A percentile compares a stretch with the other conserved stretches of the same genome.
Conservation (phyloP, 495 filamentous ascomycete genomes). For the Penicillium roqueforti region DNA sequence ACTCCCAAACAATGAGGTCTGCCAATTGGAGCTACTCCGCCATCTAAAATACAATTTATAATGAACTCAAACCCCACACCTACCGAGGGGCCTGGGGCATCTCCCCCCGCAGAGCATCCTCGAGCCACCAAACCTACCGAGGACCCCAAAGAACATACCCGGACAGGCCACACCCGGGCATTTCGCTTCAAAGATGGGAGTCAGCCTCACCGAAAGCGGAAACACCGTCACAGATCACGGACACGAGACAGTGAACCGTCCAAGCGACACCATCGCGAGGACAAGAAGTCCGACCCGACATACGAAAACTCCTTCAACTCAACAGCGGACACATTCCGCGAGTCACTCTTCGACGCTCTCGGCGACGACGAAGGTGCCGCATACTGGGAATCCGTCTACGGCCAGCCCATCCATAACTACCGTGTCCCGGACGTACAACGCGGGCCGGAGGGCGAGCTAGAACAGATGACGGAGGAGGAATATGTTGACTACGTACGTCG, state of each 20-base stretch:
- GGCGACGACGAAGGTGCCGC: conserved; percentile 95
- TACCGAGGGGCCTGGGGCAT: not conserved
- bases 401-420: conserved; percentile 80
- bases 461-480: conserved; percentile 86
- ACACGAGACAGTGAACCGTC: conserved; percentile 2
- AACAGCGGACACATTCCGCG: conserved; percentile 74
- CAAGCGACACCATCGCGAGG: conserved; percentile 12
- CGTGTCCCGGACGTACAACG: conserved; percentile 34
- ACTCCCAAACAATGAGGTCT: not conserved
- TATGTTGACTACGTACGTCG: conserved; percentile 78
- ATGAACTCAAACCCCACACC: not conserved
- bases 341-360: conserved; percentile 98
- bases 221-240: conserved; percentile 13
- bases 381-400: conserved; percentile 94
- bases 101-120: not conserved
- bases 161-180: not conserved
- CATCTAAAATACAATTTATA: not conserved
- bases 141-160: not conserved
- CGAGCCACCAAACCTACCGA: not conserved
- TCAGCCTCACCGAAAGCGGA: conserved; percentile 24
- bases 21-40: not conserved
- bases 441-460: conserved; percentile 57
- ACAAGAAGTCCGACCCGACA: conserved; percentile 19
- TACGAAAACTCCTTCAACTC: conserved; percentile 31
- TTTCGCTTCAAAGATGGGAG: conserved; percentile 2